Percentiles rank a stretch among this genome's conserved stretches.
Evolutionary conservation across 106 monocot species (phyloP).

Genomic region (Iris macrosiphon): DNA sequence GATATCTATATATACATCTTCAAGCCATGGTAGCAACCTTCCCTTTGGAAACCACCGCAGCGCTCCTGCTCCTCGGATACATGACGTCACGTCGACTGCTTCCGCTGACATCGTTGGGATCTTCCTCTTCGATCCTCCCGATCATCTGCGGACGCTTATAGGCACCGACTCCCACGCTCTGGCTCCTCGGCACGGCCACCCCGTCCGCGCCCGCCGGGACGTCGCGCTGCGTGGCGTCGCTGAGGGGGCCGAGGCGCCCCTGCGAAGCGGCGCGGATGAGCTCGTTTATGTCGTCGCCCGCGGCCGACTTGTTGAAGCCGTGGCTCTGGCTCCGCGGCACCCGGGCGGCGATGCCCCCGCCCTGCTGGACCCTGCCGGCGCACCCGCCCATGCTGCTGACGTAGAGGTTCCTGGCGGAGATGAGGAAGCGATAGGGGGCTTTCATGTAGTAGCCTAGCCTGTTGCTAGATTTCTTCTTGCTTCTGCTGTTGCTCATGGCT

Average conservation of each 20-base stretch:
- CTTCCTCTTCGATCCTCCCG: conserved; percentile 22
- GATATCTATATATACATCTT: too few species aligned
- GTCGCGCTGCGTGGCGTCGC: too few species aligned
- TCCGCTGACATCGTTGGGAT: conserved; percentile 4
- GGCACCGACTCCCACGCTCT: conserved; percentile 16
- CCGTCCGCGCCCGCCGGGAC: not conserved
- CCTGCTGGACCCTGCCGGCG: conserved; percentile 6
- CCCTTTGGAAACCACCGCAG: too few species aligned
- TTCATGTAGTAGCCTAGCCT: conserved; percentile 16
- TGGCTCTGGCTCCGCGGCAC: conserved; percentile 20
- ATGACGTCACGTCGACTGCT: not conserved
- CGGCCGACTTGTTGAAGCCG: conserved; percentile 9
- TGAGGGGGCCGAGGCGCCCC: not conserved
- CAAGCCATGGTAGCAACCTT: too few species aligned
- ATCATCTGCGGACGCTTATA: too few species aligned
- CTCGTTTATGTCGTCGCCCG: conserved; percentile 12
- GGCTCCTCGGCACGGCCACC: conserved; percentile 21
- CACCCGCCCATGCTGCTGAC: conserved; percentile 22
- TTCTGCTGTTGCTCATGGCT: too few species aligned
- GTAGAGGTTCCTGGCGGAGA: conserved; percentile 28
- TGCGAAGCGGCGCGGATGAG: conserved; percentile 23
- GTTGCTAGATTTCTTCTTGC: conserved; percentile 5
- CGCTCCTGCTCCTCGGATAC: conserved; percentile 12
- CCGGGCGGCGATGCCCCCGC: not conserved
- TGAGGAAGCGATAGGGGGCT: conserved; percentile 17